phyloP scores from a whole-genome alignment of 257 asterid species.

The Solanum pennellii region DNA sequence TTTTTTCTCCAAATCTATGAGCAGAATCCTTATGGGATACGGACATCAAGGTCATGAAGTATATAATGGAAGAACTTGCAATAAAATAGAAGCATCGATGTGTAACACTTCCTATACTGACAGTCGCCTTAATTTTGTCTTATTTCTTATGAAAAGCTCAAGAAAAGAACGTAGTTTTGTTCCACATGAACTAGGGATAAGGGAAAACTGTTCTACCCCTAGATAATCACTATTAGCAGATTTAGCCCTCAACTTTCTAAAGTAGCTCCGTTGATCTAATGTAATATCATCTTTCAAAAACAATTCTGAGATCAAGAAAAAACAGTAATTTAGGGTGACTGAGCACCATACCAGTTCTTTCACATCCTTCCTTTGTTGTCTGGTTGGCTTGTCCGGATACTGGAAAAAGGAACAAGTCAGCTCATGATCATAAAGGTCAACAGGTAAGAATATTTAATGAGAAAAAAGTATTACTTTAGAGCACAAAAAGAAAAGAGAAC shows the following conservation, averaged over 20 bases:
- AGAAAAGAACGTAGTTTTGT: not conserved
- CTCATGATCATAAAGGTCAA: not conserved
- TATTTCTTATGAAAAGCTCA: not conserved
- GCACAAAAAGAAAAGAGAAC: not conserved
- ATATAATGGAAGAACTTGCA: not conserved
- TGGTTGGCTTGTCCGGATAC: slow-evolving; percentile 96
- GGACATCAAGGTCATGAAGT: not conserved
- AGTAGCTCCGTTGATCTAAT: not conserved
- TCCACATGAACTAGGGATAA: not conserved
- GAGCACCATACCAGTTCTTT: slow-evolving; percentile 72
- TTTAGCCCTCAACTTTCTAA: not conserved
- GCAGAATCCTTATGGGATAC: not conserved
- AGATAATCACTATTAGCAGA: not conserved
- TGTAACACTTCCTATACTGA: not conserved
- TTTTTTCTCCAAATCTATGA: not conserved
- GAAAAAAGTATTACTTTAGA: not conserved
- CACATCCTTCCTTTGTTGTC: slow-evolving; percentile 92
- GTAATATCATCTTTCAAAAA: not conserved
- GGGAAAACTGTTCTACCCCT: not conserved
- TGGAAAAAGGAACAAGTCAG: slow-evolving; percentile 23
- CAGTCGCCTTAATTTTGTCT: not conserved
- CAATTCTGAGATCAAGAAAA: not conserved
- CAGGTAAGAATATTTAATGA: not conserved
- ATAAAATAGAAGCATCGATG: not conserved
- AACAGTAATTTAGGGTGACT: not conserved